phyloP scores from a whole-genome alignment of 257 asterid species.

The Solanum sejunctum region DNA sequence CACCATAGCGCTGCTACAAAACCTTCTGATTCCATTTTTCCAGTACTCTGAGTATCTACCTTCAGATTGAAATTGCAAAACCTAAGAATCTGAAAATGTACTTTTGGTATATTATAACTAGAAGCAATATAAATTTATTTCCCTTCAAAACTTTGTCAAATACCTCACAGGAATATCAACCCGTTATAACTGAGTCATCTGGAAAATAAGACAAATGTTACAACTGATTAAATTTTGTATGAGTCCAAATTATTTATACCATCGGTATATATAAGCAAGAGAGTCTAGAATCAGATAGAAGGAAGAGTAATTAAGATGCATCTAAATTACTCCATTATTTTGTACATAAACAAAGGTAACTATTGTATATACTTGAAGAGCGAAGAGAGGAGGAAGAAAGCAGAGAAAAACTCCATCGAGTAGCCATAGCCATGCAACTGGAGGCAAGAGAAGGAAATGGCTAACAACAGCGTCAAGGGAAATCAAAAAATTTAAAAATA shows the following conservation, averaged over 20 bases:
- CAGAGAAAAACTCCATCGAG: background rate
- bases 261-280: background rate
- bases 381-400: background rate
- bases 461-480: too few species aligned
- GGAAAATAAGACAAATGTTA: background rate
- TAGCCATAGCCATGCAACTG: background rate
- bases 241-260: background rate
- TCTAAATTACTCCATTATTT: background rate
- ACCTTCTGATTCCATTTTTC: slow-evolving; percentile 7
- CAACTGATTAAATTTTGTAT: background rate
- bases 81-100: background rate
- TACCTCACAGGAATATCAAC: background rate
- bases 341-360: background rate
- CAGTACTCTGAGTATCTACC: background rate
- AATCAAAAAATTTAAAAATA: too few species aligned
- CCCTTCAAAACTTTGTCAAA: too few species aligned
- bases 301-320: background rate
- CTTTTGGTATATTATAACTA: background rate
- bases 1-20: slow-evolving; percentile 28
- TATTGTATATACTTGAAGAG: background rate
- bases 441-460: background rate
- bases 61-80: background rate
- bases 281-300: background rate
- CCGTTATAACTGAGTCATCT: too few species aligned
- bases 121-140: too few species aligned